Base-by-base conservation (phyloP, 1,139 yeast genomes). In the Taiozyma sp. region DNA sequence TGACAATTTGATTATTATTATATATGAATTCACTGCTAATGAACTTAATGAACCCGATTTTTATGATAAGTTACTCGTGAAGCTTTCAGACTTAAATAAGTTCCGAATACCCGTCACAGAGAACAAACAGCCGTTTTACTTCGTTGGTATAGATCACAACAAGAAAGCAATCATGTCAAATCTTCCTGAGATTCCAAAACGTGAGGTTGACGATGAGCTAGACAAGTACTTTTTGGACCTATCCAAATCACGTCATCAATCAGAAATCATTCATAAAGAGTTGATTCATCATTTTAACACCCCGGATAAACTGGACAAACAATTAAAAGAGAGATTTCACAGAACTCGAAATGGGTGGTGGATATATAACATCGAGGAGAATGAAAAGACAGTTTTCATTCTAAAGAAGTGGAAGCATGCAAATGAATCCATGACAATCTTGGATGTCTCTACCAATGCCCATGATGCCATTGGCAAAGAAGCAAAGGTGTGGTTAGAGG, bases 261-360 rank as follows among this genome's bases (percentile, higher is more conserved):
- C 60, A 2, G 39, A 46, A 7, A 34, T 56, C 2, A 39, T 59
- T 2, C 63, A 62, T 46, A 49, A 51, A 27, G 62, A 59, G 27
- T 27, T 62, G 9, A 49, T 34, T 2, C 10, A 38, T 12, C 32
- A 48, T 8, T 45, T 59, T 14, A 48, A 28, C 8, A 27, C 49
- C 12, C 10, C 49, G 7, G 49, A 48, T 16, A 46, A 30, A 28
- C 12, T n/a, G 3, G 46, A 48, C n/a, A 28, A 16, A 4, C 49
- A 46, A 23, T 36, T 52, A 39, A 28, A 46, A n/a, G 65, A 62
- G 42, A 57, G 50, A 39, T 48, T 62, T n/a, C 50, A 49, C 27
- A 47, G 57, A 9, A 55, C 57, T 6, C 51, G 51, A 28, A 58
- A 58, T 46, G 62, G 62, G 1, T 62, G 65, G 64, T 62, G 64